Evolutionary conservation across 1,284 basidiomycete species (phyloP).

Genomic region (Microbotryum lychnidis-dioicae): DNA sequence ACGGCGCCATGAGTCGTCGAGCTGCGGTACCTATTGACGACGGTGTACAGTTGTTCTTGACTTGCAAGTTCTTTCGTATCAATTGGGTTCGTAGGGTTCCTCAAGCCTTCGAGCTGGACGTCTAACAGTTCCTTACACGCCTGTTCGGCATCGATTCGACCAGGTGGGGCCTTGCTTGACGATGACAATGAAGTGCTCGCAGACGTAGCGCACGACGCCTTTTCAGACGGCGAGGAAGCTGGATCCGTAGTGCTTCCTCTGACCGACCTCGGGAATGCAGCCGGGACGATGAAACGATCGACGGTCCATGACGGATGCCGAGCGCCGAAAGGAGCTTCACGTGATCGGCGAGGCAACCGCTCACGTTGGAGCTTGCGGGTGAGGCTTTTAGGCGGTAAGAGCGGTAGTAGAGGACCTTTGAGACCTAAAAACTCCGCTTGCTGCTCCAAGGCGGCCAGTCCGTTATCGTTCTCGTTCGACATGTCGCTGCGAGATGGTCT

Average conservation of each 20-base stretch:
- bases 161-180: too few species aligned
- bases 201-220: too few species aligned
- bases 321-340: conserved; percentile 1
- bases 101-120: conserved; percentile 16
- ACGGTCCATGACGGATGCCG: conserved; percentile 14
- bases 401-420: conserved; percentile 8
- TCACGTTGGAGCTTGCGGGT: conserved; percentile 3
- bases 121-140: conserved; percentile 9
- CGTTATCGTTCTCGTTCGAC: too few species aligned
- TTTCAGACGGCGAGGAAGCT: neutral
- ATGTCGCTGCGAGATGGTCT: too few species aligned
- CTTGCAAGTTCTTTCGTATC: conserved; percentile 3
- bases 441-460: too few species aligned
- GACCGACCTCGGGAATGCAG: conserved; percentile 24
- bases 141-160: conserved; percentile 1
- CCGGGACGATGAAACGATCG: conserved; percentile 18
- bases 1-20: too few species aligned
- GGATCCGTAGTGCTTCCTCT: conserved; percentile 2
- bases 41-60: conserved; percentile 25
- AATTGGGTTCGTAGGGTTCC: neutral
- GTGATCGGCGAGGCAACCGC: conserved; percentile 6
- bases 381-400: conserved; percentile 9
- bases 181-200: too few species aligned
- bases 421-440: too few species aligned
- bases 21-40: conserved; percentile 20